phyloP scores from a whole-genome alignment of 805 yeast species.

The Yamadazyma scolyti region DNA sequence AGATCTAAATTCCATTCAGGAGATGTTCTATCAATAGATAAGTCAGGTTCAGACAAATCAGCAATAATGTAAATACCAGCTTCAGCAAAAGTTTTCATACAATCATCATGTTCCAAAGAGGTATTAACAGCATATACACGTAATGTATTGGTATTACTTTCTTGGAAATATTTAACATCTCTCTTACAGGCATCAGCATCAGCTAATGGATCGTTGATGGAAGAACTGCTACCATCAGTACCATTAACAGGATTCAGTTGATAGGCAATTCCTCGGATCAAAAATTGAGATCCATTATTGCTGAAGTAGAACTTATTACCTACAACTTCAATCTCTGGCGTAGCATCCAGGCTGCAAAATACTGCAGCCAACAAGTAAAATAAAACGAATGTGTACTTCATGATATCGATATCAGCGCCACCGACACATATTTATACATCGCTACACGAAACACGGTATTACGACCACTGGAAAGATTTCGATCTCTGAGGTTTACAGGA shows the following conservation, averaged over 20 bases:
- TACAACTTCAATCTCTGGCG: slow-evolving; percentile 36
- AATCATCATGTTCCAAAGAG: slow-evolving; percentile 33
- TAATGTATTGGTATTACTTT: slow-evolving; percentile 38
- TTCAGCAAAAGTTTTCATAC: slow-evolving; percentile 42
- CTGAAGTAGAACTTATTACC: slow-evolving; percentile 41
- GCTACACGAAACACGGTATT: no score
- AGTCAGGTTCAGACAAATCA: slow-evolving; percentile 62
- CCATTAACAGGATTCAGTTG: slow-evolving; percentile 36
- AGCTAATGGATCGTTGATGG: slow-evolving; percentile 38
- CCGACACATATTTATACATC: no score
- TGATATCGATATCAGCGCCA: no score
- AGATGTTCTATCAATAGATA: slow-evolving; percentile 68
- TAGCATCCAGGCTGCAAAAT: slow-evolving; percentile 9
- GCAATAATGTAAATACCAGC: slow-evolving; percentile 45
- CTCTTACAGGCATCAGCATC: slow-evolving; percentile 40
- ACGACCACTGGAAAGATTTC: no score
- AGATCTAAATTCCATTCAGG: slow-evolving; percentile 78
- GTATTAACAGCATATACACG: slow-evolving; percentile 42
- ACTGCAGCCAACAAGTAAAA: slow-evolving; percentile 5
- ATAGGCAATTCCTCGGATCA: slow-evolving; percentile 43
- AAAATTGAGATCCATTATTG: slow-evolving; percentile 42
- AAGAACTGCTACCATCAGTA: slow-evolving; percentile 11
- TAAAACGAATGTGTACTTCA: slow-evolving; percentile 10
- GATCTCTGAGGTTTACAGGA: no score
- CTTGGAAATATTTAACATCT: slow-evolving; percentile 36